phyloP scores from a whole-genome alignment of 345 rosid species.

The Viola odorata region DNA sequence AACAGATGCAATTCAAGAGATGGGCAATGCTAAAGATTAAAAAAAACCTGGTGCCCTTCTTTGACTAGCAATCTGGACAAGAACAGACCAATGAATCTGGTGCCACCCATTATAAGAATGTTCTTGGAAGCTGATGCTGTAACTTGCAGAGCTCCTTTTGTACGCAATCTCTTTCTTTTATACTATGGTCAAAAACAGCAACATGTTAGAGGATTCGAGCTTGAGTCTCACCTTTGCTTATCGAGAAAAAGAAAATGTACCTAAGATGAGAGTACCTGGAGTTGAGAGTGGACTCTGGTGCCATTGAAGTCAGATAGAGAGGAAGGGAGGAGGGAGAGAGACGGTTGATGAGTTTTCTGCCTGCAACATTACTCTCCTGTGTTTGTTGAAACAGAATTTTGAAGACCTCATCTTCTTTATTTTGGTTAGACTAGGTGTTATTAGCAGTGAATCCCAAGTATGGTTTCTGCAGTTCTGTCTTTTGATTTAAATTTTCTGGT shows the following conservation, averaged over 20 bases:
- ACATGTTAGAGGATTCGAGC: not conserved
- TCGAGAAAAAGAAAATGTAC: not conserved
- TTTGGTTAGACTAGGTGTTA: no score
- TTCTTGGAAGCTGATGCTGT: conserved; percentile 76
- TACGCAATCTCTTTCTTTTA: conserved; percentile 56
- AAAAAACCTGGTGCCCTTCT: conserved; percentile 82
- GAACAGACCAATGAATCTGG: conserved; percentile 84
- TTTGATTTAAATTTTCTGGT: no score
- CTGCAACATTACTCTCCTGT: not conserved
- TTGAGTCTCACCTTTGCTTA: not conserved
- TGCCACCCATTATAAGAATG: conserved; percentile 96
- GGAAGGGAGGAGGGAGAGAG: conserved; percentile 65
- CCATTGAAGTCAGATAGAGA: conserved; percentile 89
- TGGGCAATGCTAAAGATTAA: not conserved
- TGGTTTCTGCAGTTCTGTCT: no score
- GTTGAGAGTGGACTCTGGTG: conserved; percentile 52
- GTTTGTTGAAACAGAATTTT: conserved; percentile 15
- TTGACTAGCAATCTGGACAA: conserved; percentile 85
- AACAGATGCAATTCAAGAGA: not conserved
- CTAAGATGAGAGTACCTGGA: conserved; percentile 44
- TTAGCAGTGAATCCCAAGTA: no score
- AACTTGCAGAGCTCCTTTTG: conserved; percentile 62
- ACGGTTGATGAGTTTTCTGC: conserved; percentile 45
- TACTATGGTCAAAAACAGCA: conserved; percentile 37
- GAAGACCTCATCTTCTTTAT: conserved; percentile 10